Conservation (phyloP, 78 protist species). For the Dictyostelium discoideum region dicty_2.7 NC_007090.3:939001-939500, state of each 20-base stretch:
- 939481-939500: constrained; percentile 1
- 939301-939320: constrained; percentile 28
- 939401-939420: constrained; percentile 22
- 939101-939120: background rate
- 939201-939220: too few species aligned
- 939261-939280: background rate
- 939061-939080: background rate
- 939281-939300: background rate
- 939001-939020: background rate
- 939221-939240: background rate
- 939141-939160: too few species aligned
- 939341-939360: constrained; percentile 21
- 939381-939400: background rate
- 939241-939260: background rate
- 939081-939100: background rate
- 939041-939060: background rate
- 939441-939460: background rate
- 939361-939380: background rate
- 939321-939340: background rate
- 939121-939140: too few species aligned
- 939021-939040: background rate
- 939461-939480: background rate
- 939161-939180: too few species aligned
- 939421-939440: constrained; percentile 19
- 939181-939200: too few species aligned